Conservation (phyloP, 768 basidiomycete genomes). For the Strobilomyces confusus region DNA sequence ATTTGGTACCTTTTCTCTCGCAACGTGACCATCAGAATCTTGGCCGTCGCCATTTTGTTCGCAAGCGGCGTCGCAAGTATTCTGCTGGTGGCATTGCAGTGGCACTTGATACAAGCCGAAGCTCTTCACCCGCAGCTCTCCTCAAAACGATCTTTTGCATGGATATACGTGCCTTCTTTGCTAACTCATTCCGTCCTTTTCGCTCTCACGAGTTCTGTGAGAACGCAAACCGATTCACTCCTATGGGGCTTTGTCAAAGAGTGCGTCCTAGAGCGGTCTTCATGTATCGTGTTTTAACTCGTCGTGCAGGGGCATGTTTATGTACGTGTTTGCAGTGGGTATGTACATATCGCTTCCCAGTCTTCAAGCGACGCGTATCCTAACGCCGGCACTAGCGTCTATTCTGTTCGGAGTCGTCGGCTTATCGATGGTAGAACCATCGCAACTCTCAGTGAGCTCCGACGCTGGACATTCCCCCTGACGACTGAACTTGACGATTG, state of each 20-base stretch:
- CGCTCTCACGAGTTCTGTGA: conserved; percentile 6
- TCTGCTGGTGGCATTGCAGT: background rate
- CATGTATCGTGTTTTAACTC: background rate
- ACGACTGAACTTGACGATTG: background rate
- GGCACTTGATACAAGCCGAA: background rate
- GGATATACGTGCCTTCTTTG: conserved; percentile 15
- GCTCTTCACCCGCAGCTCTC: background rate
- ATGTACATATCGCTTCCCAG: background rate
- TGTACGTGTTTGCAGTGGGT: conserved; percentile 9
- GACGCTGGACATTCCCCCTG: background rate
- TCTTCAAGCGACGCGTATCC: background rate
- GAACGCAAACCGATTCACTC: conserved; percentile 4
- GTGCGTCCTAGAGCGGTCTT: background rate
- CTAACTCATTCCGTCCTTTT: conserved; percentile 15
- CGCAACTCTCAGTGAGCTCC: conserved; percentile 1
- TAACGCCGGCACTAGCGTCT: conserved; percentile 1
- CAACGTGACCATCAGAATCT: background rate
- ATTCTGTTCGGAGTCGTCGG: conserved; percentile 2
- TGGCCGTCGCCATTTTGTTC: conserved; percentile 3
- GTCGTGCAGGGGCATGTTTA: conserved; percentile 8
- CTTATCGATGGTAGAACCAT: conserved; percentile 10
- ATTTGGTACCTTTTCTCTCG: conserved; percentile 15
- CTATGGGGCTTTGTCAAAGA: conserved; percentile 19
- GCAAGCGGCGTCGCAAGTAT: background rate
- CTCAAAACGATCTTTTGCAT: background rate